These are phyloP conservation scores for Pleurotus tuber-regium DNA, from an alignment of 768 basidiomycete species.

Conservation along the genomic window DNA sequence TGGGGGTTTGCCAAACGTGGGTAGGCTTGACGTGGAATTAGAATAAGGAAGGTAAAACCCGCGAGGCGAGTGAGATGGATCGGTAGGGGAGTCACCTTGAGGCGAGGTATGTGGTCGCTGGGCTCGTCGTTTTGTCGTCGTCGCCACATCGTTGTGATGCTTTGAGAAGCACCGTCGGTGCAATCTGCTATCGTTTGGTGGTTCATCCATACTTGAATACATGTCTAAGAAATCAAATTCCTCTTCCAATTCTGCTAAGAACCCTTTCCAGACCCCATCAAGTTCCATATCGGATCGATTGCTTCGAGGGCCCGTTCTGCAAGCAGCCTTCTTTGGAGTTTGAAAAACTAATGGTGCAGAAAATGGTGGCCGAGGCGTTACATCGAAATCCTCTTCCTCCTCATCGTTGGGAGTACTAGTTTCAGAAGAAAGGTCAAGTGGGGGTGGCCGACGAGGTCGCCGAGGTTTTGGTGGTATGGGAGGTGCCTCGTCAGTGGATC, in stretches of 20 bases:
- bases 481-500: background rate
- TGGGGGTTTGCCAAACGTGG: background rate
- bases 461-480: conserved; percentile 2
- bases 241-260: conserved; percentile 24
- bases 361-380: conserved; percentile 5
- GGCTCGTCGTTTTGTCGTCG: background rate
- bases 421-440: background rate
- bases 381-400: conserved; percentile 1
- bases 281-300: conserved; percentile 16
- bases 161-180: conserved; percentile 8
- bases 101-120: conserved; percentile 8
- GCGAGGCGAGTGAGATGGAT: background rate
- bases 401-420: background rate
- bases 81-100: background rate
- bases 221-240: conserved; percentile 10
- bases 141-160: background rate
- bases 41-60: background rate
- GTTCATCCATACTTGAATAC: background rate
- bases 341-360: background rate
- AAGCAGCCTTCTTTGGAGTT: background rate
- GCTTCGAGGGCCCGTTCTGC: background rate
- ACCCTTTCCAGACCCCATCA: conserved; percentile 28
- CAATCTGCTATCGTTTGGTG: background rate
- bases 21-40: conserved; percentile 2
- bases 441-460: conserved; percentile 1